A percentile compares a stretch with the other conserved stretches of the same genome.
phyloP scores from a whole-genome alignment of 495 filamentous ascomycete species.

The Acidiella bohemica region DNA sequence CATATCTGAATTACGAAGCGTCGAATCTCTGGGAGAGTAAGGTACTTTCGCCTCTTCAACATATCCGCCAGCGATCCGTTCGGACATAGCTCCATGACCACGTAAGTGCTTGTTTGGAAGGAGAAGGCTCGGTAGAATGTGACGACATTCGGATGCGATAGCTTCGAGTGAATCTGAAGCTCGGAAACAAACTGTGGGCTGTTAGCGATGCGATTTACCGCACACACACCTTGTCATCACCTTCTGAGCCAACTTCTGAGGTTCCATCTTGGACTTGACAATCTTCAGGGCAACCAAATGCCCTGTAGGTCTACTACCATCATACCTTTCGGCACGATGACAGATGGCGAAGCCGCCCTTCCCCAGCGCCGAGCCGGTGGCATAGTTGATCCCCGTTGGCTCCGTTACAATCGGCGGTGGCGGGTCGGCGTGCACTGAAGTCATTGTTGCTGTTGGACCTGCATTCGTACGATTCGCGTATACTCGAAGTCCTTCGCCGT shows the following conservation, averaged over 20 bases:
- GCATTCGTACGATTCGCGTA: no score
- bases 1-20: conserved; percentile 87
- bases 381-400: conserved; percentile 67
- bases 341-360: conserved; percentile 95
- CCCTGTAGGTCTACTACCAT: conserved; percentile 36
- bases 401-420: conserved; percentile 60
- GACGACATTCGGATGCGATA: conserved; percentile 87
- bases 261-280: conserved; percentile 73
- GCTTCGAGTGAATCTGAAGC: conserved; percentile 93
- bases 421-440: conserved; percentile 30
- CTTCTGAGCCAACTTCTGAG: conserved; percentile 79
- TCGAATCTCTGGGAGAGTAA: conserved; percentile 83
- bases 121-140: conserved; percentile 90
- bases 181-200: conserved; percentile 81
- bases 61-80: conserved; percentile 99
- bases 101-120: conserved; percentile 75
- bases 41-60: conserved; percentile 71
- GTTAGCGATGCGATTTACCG: conserved; percentile 10
- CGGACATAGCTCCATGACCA: conserved; percentile 84
- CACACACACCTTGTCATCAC: conserved; percentile 31
- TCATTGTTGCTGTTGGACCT: conserved; percentile 25
- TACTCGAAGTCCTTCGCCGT: no score
- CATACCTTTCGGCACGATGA: conserved; percentile 56
- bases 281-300: conserved; percentile 77
- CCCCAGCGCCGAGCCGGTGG: conserved; percentile 69